Conservation (phyloP, 768 basidiomycete genomes). For the Royoungia palumana region DNA sequence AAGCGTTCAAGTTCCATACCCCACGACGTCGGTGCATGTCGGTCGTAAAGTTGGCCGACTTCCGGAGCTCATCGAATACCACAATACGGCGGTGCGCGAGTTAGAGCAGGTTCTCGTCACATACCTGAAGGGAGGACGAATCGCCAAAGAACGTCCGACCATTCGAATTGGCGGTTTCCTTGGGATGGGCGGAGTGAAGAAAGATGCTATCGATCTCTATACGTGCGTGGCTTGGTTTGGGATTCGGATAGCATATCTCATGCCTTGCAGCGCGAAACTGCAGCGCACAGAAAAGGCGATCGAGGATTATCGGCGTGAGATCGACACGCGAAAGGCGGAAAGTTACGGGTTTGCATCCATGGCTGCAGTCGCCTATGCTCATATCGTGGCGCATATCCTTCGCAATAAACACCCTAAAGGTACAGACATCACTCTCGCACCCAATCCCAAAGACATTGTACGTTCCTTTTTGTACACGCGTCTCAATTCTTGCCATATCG, state of each 20-base stretch:
- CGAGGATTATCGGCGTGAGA: constrained; percentile 67
- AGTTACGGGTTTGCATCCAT: constrained; percentile 91
- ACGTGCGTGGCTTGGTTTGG: constrained; percentile 51
- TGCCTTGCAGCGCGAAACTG: constrained; percentile 37
- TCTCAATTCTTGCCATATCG: neutral
- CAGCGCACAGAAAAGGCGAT: constrained; percentile 69
- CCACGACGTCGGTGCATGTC: constrained; percentile 87
- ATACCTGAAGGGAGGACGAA: constrained; percentile 80
- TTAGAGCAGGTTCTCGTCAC: constrained; percentile 86
- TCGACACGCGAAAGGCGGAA: constrained; percentile 74
- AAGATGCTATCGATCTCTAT: constrained; percentile 92
- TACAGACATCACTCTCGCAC: constrained; percentile 68
- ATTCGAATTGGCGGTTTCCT: constrained; percentile 75
- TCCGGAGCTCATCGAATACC: constrained; percentile 86
- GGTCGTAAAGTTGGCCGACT: constrained; percentile 84
- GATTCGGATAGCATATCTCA: constrained; percentile 3
- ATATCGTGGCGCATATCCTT: constrained; percentile 75
- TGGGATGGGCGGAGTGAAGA: constrained; percentile 80
- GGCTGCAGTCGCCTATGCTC: constrained; percentile 85
- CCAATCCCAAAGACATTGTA: constrained; percentile 88
- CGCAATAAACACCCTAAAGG: constrained; percentile 69
- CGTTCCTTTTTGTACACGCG: constrained; percentile 20
- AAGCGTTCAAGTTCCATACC: constrained; percentile 75
- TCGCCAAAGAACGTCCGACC: constrained; percentile 78
- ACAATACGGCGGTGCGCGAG: constrained; percentile 91